These are phyloP conservation scores for Lagerstroemia speciosa DNA, from an alignment of 345 rosid species.

Conservation along the genomic window DNA sequence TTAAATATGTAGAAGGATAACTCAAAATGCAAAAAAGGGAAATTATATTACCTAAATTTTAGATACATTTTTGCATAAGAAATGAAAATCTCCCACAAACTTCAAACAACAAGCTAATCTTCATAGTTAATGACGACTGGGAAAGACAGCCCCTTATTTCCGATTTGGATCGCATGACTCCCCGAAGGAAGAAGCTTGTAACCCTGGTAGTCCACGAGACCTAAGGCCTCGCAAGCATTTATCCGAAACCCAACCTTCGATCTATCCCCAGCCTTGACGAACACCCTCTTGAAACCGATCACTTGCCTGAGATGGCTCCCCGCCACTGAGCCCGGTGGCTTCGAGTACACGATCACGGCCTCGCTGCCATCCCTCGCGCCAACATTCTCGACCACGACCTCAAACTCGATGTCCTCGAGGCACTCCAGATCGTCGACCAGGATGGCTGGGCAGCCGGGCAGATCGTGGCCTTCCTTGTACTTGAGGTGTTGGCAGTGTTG, in stretches of 20 bases:
- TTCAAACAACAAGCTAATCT: too few relatives aligned
- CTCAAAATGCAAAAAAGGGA: too few relatives aligned
- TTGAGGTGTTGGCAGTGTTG: constrained; percentile 20
- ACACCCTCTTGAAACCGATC: constrained; percentile 29
- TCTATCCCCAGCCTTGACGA: constrained; percentile 13
- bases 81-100: too few relatives aligned
- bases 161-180: constrained; percentile 14
- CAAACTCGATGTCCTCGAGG: background rate
- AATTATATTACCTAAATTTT: too few relatives aligned
- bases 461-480: background rate
- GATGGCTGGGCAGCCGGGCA: constrained; percentile 14
- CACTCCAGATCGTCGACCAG: constrained; percentile 6
- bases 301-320: constrained; percentile 21
- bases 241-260: constrained; percentile 16
- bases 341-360: constrained; percentile 23
- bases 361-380: constrained; percentile 26
- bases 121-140: constrained; percentile 12
- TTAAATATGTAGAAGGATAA: too few relatives aligned
- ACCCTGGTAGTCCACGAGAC: constrained; percentile 14
- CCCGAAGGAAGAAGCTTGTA: constrained; percentile 23
- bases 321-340: constrained; percentile 21
- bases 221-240: constrained; percentile 24
- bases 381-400: constrained; percentile 12
- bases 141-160: constrained; percentile 15
- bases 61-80: too few relatives aligned